Percentiles rank a stretch among this genome's conserved stretches.
phyloP scores from a whole-genome alignment of 2,329 filamentous ascomycete species.

The Ceratocystis huliohia region DNA sequence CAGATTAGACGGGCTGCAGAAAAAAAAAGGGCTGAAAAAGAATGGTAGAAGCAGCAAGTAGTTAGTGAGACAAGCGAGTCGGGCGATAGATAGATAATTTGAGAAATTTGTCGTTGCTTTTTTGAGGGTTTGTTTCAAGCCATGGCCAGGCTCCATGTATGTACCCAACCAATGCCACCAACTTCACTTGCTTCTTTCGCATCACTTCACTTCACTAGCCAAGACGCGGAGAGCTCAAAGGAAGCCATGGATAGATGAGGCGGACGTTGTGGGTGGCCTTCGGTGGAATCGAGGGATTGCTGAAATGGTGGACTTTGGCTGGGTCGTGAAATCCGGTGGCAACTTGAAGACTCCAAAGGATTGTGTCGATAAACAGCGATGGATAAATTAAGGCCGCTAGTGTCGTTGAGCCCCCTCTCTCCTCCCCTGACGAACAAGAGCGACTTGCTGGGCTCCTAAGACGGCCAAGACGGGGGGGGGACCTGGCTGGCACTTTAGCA shows the following conservation, averaged over 20 bases:
- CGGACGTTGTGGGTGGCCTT: not conserved
- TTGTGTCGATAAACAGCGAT: not conserved
- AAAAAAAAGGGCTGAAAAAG: not conserved
- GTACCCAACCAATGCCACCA: not conserved
- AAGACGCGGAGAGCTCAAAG: not conserved
- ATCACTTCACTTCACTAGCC: not conserved
- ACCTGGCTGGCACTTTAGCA: not conserved
- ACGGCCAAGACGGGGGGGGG: not conserved
- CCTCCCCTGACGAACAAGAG: not conserved
- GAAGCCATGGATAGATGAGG: not conserved
- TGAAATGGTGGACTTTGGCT: not conserved
- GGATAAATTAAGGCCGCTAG: not conserved
- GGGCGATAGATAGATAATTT: not conserved
- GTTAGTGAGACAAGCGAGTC: not conserved
- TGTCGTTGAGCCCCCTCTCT: not conserved
- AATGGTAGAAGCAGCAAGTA: no score
- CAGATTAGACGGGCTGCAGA: constrained; percentile 1
- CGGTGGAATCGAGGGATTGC: no score
- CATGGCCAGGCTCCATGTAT: not conserved
- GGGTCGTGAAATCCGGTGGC: not conserved
- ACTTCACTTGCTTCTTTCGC: not conserved
- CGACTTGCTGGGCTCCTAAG: not conserved
- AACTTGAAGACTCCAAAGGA: not conserved
- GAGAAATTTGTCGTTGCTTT: not conserved
- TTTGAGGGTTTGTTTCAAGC: not conserved